These are phyloP conservation scores for Anethum foeniculum DNA, from an alignment of 140 eudicot species.

Conservation along the genomic window DNA sequence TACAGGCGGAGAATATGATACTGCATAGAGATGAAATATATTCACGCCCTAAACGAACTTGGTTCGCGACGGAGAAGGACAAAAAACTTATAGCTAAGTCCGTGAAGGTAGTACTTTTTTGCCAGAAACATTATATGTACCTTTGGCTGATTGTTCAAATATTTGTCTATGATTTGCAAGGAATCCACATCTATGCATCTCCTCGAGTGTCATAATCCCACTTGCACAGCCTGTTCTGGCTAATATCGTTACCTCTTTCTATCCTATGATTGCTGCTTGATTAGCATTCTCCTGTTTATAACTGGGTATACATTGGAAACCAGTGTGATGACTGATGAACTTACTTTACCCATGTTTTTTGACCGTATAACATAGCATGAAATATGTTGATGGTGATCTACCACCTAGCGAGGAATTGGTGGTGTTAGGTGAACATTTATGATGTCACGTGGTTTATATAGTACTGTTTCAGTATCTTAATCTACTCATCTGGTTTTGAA, in stretches of 20 bases:
- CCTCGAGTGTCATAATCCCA: neutral
- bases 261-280: neutral
- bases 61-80: conserved; percentile 87
- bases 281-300: too few species aligned
- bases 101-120: conserved; percentile 42
- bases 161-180: conserved; percentile 4
- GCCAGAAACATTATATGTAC: neutral
- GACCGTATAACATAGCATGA: neutral
- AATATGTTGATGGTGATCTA: neutral
- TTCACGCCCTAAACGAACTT: conserved; percentile 86
- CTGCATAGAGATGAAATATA: conserved; percentile 75
- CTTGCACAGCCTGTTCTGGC: too few species aligned
- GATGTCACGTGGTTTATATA: neutral
- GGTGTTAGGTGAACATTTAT: neutral
- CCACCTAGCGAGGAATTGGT: neutral
- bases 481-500: neutral
- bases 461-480: neutral
- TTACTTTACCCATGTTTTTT: neutral
- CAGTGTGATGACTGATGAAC: neutral
- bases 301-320: neutral
- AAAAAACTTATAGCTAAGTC: conserved; percentile 66
- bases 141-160: neutral
- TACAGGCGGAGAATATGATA: conserved; percentile 93
- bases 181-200: neutral
- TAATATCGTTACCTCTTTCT: neutral